Evolutionary conservation across 768 basidiomycete species (phyloP), one percentile per base, ranked within the genome.

Genomic region (Cyclocybe cylindracea): DNA sequence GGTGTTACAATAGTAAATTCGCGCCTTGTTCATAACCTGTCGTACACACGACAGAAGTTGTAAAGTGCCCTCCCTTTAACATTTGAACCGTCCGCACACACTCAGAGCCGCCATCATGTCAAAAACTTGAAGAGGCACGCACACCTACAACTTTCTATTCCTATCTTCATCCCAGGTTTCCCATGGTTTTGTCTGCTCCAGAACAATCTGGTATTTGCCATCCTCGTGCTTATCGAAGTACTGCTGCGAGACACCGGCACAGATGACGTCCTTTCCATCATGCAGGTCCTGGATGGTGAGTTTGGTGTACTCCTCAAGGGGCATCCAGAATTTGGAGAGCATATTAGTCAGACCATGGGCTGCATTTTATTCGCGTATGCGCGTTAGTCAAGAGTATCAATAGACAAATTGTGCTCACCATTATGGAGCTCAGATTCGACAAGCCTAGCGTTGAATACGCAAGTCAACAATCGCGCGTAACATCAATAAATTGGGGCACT

Each of bases 371-470:
- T 31, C 58, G 24, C n/a, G n/a, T n/a, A n/a, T 24, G 5, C 5
- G 24, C 24, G 5, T 24, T 24, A 24, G 24, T 24, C 24, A 24
- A 24, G 3, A 24, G 24, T 24, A 5, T 24, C 2, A 5, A 2
- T 24, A 24, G 24, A 24, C 5, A 5, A 24, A 5, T 24, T 24
- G 24, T 5, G 5, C 76, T 57, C 57, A 80, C 83, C 71, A 55
- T 84, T 82, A 58, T 86, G 83, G 31, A 85, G 67, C 58, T 85
- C 83, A 3, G 82, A 84, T 64, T 85, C 83, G 7, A 83, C 80
- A 7, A 85, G 69, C 8, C 82, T 83, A 47, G 24, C 5, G 24
- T 9, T 14, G 38, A 24, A 40, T 45, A 34, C 40, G 40, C 32
- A 8, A 49, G 7, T 8, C 36, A 10, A 49, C 9, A 36, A 32